phyloP scores from a whole-genome alignment of 371 early-diverging fungal species.

The Mortierella sp. region DNA sequence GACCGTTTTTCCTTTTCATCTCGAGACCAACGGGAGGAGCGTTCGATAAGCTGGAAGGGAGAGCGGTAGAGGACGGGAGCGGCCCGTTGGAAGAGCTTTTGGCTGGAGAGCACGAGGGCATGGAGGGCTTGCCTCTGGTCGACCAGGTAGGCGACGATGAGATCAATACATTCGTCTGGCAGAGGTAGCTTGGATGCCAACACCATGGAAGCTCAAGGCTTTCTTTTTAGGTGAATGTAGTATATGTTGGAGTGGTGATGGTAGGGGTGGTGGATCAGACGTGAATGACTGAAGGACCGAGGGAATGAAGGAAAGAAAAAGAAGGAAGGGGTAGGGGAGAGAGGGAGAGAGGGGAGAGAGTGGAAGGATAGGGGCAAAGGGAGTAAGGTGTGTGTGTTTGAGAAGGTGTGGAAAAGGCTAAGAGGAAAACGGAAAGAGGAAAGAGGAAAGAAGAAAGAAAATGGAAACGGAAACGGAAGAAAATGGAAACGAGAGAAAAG shows the following conservation, averaged over 20 bases:
- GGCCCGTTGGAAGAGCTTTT: conserved; percentile 39
- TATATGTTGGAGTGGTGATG: neutral
- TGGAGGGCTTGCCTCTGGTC: conserved; percentile 43
- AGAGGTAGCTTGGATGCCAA: conserved; percentile 39
- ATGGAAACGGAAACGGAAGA: neutral
- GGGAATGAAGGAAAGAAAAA: neutral
- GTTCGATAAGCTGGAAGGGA: conserved; percentile 45
- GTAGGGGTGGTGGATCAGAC: neutral
- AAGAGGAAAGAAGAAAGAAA: neutral
- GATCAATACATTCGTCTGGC: conserved; percentile 56
- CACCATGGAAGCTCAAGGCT: conserved; percentile 38
- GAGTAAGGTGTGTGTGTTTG: too few relatives aligned
- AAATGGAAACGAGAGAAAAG: too few relatives aligned
- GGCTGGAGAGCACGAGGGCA: conserved; percentile 44
- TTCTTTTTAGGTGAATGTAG: neutral
- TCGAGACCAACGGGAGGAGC: conserved; percentile 18
- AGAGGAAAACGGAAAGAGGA: neutral
- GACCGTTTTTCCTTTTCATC: conserved; percentile 37
- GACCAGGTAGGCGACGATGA: conserved; percentile 45
- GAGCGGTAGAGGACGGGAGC: conserved; percentile 48
- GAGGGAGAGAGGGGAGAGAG: neutral
- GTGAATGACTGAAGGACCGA: neutral
- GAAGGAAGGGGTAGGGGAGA: neutral
- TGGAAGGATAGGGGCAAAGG: conserved; percentile 1
- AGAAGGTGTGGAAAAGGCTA: neutral